Conservation (phyloP, 1,284 basidiomycete genomes). For the Paramarasmius palmivorus region DNA sequence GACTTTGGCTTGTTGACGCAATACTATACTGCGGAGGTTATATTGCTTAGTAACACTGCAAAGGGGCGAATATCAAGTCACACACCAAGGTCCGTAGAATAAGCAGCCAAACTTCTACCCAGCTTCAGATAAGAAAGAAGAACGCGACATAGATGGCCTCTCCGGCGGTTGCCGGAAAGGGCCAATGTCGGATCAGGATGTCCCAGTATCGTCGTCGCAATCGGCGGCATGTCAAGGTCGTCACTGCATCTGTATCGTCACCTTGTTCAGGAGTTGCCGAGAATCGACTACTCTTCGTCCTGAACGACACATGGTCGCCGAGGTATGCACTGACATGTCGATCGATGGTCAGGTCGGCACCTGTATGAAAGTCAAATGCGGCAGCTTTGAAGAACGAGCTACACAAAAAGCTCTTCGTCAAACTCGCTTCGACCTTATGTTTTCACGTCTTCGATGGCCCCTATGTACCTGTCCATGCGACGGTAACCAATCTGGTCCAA, state of each 20-base stretch:
- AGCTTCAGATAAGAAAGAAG: slow-evolving; percentile 63
- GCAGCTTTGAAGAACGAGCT: slow-evolving; percentile 8
- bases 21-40: not conserved
- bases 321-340: slow-evolving; percentile 67
- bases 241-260: slow-evolving; percentile 42
- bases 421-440: slow-evolving; percentile 56
- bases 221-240: slow-evolving; percentile 74
- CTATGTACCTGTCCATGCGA: slow-evolving; percentile 67
- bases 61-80: slow-evolving; percentile 7
- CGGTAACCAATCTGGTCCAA: slow-evolving; percentile 72
- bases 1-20: not conserved
- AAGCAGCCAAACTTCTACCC: slow-evolving; percentile 63
- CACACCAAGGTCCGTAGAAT: slow-evolving; percentile 64
- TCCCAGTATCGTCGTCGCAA: slow-evolving; percentile 82
- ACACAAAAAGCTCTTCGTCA: slow-evolving; percentile 85
- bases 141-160: slow-evolving; percentile 51
- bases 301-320: slow-evolving; percentile 80
- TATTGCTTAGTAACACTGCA: not conserved
- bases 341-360: slow-evolving; percentile 65
- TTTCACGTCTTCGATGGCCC: slow-evolving; percentile 55
- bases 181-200: slow-evolving; percentile 48
- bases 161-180: slow-evolving; percentile 57
- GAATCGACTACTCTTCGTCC: slow-evolving; percentile 73
- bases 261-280: not conserved
- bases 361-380: slow-evolving; percentile 29